Percentiles rank a stretch among this genome's conserved stretches.
Evolutionary conservation across 306 rosid species (phyloP).

Genomic region (Vigna unguiculata): DNA sequence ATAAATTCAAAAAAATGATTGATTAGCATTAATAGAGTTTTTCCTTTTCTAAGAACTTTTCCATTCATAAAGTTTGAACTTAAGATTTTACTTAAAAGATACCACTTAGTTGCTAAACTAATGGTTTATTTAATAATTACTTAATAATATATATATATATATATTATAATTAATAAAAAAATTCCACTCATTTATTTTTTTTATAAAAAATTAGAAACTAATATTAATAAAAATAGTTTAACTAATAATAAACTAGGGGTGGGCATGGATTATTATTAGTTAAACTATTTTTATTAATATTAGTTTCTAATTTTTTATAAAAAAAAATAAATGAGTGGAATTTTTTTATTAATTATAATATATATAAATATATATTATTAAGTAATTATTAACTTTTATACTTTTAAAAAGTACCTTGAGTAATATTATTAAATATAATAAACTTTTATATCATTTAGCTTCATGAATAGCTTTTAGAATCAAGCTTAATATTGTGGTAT

Average conservation of each 20-base stretch:
- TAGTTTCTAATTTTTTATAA: not conserved
- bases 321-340: not conserved
- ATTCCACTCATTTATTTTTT: not conserved
- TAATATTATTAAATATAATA: not conserved
- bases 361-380: no score
- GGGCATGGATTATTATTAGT: not conserved
- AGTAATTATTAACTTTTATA: not conserved
- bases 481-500: not conserved
- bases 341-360: not conserved
- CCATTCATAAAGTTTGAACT: no score
- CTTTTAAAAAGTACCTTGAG: no score
- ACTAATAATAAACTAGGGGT: not conserved
- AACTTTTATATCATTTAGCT: not conserved
- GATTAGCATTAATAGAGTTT: no score
- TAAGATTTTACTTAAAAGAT: no score
- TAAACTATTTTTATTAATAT: no score
- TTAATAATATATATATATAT: no score
- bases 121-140: not conserved
- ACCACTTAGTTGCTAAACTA: no score
- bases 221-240: no score
- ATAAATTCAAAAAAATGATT: no score
- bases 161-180: not conserved
- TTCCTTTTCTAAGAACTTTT: no score
- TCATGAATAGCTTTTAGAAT: not conserved
- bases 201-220: not conserved